These are phyloP conservation scores for Aspergillus viridinutans DNA, from an alignment of 2,329 filamentous ascomycete species.

Conservation along the genomic window DNA sequence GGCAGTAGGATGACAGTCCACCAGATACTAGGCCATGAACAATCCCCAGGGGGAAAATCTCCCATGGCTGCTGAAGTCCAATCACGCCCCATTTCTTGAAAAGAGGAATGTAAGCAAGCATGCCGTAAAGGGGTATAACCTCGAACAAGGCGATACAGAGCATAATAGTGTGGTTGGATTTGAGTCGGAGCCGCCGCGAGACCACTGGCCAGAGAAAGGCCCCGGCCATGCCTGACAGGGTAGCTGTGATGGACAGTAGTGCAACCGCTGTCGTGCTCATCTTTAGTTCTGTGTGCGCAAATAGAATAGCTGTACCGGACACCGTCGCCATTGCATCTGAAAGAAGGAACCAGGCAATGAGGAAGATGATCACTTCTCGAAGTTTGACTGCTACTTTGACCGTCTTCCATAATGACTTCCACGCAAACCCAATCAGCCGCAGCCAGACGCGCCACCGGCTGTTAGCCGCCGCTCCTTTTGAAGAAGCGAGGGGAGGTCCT, in stretches of 20 bases:
- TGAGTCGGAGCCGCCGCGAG: slow-evolving; percentile 61
- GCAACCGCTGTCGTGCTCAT: slow-evolving; percentile 80
- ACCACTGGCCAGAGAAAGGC: slow-evolving; percentile 81
- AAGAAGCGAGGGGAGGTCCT: slow-evolving; percentile 59
- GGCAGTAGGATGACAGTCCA: slow-evolving; percentile 79
- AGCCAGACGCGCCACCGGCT: slow-evolving; percentile 49
- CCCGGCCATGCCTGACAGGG: slow-evolving; percentile 71
- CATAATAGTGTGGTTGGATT: slow-evolving; percentile 81
- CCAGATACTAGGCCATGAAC: slow-evolving; percentile 86
- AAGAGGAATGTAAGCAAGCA: slow-evolving; percentile 76
- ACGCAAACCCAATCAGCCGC: slow-evolving; percentile 71
- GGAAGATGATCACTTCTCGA: slow-evolving; percentile 73
- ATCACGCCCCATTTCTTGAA: slow-evolving; percentile 68
- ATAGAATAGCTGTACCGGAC: slow-evolving; percentile 83
- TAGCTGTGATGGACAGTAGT: slow-evolving; percentile 84
- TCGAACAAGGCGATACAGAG: slow-evolving; percentile 82
- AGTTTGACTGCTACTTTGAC: slow-evolving; percentile 65
- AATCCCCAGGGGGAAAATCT: slow-evolving; percentile 84
- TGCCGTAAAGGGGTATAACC: slow-evolving; percentile 82
- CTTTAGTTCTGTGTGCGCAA: slow-evolving; percentile 80
- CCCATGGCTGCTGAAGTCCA: slow-evolving; percentile 82
- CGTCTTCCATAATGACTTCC: slow-evolving; percentile 76
- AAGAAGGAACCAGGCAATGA: slow-evolving; percentile 84
- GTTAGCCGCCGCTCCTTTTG: slow-evolving; percentile 6
- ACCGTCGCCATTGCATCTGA: slow-evolving; percentile 89